Evolutionary conservation across 495 filamentous ascomycete species (phyloP).

Genomic region (Hypoxylon subgilvum): DNA sequence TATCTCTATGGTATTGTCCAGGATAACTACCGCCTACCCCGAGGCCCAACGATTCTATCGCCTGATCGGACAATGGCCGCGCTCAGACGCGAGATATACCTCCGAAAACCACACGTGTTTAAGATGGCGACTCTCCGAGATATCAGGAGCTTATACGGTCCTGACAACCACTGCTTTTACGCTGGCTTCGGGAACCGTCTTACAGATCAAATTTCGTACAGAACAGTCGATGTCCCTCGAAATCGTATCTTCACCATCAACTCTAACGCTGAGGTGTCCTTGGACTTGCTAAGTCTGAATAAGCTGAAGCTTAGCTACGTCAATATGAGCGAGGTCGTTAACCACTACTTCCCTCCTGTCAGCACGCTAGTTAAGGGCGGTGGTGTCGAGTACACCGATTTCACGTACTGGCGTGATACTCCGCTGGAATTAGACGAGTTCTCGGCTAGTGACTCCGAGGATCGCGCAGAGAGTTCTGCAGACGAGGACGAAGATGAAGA

Average conservation of each 20-base stretch:
- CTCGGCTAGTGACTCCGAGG: conserved; percentile 74
- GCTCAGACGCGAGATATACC: conserved; percentile 88
- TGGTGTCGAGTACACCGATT: conserved; percentile 87
- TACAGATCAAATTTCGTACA: conserved; percentile 94
- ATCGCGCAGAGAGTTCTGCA: conserved; percentile 47
- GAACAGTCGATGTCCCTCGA: conserved; percentile 91
- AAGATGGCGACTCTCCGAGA: conserved; percentile 98
- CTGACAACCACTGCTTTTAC: conserved; percentile 83
- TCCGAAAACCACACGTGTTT: conserved; percentile 97
- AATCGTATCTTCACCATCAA: conserved; percentile 99
- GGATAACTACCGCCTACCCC: conserved; percentile 83
- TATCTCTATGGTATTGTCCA: conserved; percentile 91
- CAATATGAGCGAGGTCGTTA: conserved; percentile 92
- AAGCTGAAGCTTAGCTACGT: conserved; percentile 97
- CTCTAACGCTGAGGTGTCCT: conserved; percentile 92
- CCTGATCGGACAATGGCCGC: conserved; percentile 97
- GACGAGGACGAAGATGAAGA: conserved; percentile 58
- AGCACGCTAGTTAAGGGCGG: conserved; percentile 76
- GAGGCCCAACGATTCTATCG: conserved; percentile 90
- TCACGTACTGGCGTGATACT: conserved; percentile 82
- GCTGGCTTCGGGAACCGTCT: conserved; percentile 97
- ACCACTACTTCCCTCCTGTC: conserved; percentile 93
- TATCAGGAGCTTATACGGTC: conserved; percentile 86
- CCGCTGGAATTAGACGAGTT: conserved; percentile 79
- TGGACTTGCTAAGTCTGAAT: conserved; percentile 88